Conservation (phyloP, 495 filamentous ascomycete species). For the Aspergillus hancockii region DNA sequence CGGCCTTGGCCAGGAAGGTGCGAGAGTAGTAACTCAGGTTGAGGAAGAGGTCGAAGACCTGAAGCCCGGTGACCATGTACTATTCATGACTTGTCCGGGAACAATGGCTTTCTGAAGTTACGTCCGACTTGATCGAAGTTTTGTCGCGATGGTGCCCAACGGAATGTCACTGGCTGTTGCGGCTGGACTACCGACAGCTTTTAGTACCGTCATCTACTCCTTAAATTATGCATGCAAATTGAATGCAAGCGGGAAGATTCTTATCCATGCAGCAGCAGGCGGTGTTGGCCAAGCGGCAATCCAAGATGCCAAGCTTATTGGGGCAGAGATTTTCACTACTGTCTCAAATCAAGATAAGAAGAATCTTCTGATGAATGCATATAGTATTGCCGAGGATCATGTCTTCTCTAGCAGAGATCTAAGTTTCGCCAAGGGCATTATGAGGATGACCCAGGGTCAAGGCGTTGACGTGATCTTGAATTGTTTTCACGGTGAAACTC, state of each 20-base stretch:
- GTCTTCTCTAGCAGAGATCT: conserved; percentile 48
- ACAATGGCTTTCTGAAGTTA: conserved; percentile 34
- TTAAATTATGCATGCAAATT: conserved; percentile 19
- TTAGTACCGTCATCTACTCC: conserved; percentile 28
- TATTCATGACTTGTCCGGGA: conserved; percentile 30
- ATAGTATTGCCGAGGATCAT: conserved; percentile 35
- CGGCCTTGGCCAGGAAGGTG: conserved; percentile 33
- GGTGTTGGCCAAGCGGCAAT: conserved; percentile 24
- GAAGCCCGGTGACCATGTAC: conserved; percentile 55
- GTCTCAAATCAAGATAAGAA: conserved; percentile 43
- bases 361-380: conserved; percentile 32
- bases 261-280: conserved; percentile 29
- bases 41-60: conserved; percentile 48
- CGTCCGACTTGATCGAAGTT: conserved; percentile 24
- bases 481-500: conserved; percentile 51
- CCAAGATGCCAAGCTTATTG: conserved; percentile 8
- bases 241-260: conserved; percentile 22
- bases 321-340: conserved; percentile 39
- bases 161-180: conserved; percentile 52
- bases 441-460: conserved; percentile 33
- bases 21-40: conserved; percentile 34
- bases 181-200: conserved; percentile 35
- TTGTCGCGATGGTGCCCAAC: conserved; percentile 38
- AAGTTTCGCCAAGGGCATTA: neutral
- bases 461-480: conserved; percentile 60